phyloP scores from a whole-genome alignment of 2,329 filamentous ascomycete species.

The Teratosphaeria epicoccoides region DNA sequence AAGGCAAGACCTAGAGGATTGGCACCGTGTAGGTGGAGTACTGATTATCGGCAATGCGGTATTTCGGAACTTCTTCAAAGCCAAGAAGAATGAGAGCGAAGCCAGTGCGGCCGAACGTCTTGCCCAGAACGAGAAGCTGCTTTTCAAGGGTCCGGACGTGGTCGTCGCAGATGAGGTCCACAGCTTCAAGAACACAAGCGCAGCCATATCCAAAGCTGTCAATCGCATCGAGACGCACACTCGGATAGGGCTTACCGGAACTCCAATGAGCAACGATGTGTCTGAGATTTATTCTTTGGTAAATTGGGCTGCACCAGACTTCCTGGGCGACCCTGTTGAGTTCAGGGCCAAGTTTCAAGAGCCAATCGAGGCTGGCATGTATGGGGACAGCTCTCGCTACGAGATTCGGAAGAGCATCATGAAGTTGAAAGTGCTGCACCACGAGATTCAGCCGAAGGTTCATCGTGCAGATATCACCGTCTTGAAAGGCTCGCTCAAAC shows the following conservation, averaged over 20 bases:
- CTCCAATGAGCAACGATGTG: conserved; percentile 75
- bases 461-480: conserved; percentile 61
- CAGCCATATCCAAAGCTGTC: conserved; percentile 45
- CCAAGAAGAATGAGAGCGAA: conserved; percentile 34
- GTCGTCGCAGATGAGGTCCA: conserved; percentile 84
- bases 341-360: conserved; percentile 61
- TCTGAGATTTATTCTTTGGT: conserved; percentile 80
- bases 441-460: conserved; percentile 66
- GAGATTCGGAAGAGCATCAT: conserved; percentile 53
- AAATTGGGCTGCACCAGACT: conserved; percentile 73
- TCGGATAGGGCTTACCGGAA: conserved; percentile 77
- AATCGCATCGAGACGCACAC: conserved; percentile 53
- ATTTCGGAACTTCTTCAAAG: conserved; percentile 41
- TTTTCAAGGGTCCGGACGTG: conserved; percentile 56
- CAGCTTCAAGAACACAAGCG: conserved; percentile 55
- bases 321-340: conserved; percentile 56
- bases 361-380: conserved; percentile 65
- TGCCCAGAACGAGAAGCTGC: conserved; percentile 32
- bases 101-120: conserved; percentile 17
- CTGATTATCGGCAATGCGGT: conserved; percentile 67
- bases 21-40: conserved; percentile 58
- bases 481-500: conserved; percentile 56
- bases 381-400: conserved; percentile 46
- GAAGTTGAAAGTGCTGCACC: conserved; percentile 59
- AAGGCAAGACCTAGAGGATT: conserved; percentile 40